phyloP scores from a whole-genome alignment of 1,284 basidiomycete genomes.

The Ganoderma leucocontextum region DNA sequence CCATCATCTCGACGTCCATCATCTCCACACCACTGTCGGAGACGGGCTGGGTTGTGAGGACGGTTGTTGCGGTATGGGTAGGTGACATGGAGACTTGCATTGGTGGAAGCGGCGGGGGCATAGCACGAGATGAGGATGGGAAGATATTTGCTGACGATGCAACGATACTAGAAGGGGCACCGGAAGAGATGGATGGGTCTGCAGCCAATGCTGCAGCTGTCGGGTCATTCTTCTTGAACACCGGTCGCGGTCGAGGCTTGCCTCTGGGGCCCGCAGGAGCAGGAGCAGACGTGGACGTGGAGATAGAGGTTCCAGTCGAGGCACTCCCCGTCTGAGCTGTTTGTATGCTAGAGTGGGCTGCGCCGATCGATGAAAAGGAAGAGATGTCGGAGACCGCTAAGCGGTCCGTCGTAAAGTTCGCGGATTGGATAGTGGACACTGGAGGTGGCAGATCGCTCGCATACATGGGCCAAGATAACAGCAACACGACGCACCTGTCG shows the following conservation, averaged over 20 bases:
- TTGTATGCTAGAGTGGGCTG: conserved; percentile 17
- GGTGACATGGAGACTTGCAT: conserved; percentile 9
- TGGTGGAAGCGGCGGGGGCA: conserved; percentile 12
- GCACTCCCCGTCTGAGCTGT: conserved; percentile 6
- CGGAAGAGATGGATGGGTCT: conserved; percentile 22
- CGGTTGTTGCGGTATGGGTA: conserved; percentile 17
- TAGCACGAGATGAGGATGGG: neutral
- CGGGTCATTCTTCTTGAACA: conserved; percentile 28
- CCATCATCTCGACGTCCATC: conserved; percentile 28
- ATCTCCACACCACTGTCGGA: conserved; percentile 27
- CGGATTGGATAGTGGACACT: conserved; percentile 29
- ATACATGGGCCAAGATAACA: neutral
- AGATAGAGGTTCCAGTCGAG: conserved; percentile 21
- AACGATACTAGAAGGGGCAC: conserved; percentile 18
- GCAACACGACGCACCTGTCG: conserved; percentile 5
- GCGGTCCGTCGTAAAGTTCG: conserved; percentile 23
- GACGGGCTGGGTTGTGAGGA: conserved; percentile 9
- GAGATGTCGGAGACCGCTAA: conserved; percentile 26
- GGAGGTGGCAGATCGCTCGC: neutral
- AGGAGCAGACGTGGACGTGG: conserved; percentile 16
- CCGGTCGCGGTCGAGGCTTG: conserved; percentile 36
- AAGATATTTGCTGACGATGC: conserved; percentile 9
- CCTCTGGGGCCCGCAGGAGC: conserved; percentile 10
- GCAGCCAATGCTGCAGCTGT: neutral
- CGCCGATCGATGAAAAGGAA: conserved; percentile 13